A percentile compares a stretch with the other conserved stretches of the same genome.
These are phyloP conservation scores for Lactarius trivialis DNA, from an alignment of 768 basidiomycete genomes.

Conservation along the genomic window DNA sequence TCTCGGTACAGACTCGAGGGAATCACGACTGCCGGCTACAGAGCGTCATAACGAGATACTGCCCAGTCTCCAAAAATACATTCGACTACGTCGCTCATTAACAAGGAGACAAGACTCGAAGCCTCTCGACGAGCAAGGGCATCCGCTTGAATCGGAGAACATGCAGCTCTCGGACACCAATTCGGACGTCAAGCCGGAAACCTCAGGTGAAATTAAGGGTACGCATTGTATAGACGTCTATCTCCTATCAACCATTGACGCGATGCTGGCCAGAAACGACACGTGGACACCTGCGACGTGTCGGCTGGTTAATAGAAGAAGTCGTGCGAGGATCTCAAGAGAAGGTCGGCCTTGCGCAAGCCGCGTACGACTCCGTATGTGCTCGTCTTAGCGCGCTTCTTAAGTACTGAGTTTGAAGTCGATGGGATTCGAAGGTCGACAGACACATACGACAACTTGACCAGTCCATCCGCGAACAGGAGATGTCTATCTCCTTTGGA, in stretches of 20 bases:
- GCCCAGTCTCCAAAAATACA: slow-evolving; percentile 17
- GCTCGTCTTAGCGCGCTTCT: neutral
- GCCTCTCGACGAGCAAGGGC: neutral
- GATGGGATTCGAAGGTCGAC: slow-evolving; percentile 48
- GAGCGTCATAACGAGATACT: slow-evolving; percentile 15
- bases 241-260: neutral
- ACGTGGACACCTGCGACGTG: slow-evolving; percentile 12
- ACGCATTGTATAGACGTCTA: neutral
- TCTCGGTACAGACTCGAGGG: neutral
- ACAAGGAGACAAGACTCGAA: neutral
- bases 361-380: slow-evolving; percentile 23
- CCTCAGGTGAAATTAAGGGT: neutral
- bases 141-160: neutral
- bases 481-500: slow-evolving; percentile 48
- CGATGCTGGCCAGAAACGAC: neutral
- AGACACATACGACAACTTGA: slow-evolving; percentile 75
- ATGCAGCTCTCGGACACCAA: neutral
- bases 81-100: slow-evolving; percentile 10
- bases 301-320: slow-evolving; percentile 21
- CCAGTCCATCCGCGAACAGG: slow-evolving; percentile 60
- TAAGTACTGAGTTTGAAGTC: neutral
- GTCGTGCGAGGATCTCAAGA: slow-evolving; percentile 22
- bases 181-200: neutral
- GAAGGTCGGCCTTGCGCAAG: slow-evolving; percentile 23
- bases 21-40: neutral